These are phyloP conservation scores for Pholiota conissans DNA, from an alignment of 768 basidiomycete genomes.

Conservation along the genomic window DNA sequence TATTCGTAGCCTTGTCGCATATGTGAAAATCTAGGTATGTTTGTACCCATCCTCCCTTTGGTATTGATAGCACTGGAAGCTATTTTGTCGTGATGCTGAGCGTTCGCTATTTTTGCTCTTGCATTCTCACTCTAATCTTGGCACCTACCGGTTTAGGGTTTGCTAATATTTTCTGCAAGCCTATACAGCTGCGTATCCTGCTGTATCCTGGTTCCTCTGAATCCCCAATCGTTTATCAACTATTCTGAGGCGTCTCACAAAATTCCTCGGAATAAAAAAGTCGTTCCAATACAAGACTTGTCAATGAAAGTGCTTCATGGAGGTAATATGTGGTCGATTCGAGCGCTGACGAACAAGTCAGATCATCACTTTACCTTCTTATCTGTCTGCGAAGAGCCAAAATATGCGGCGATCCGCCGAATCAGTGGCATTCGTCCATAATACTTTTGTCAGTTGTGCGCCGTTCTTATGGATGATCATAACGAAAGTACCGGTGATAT, in stretches of 20 bases:
- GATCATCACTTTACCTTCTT: not conserved
- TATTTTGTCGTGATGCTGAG: not conserved
- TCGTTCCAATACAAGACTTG: too few species aligned
- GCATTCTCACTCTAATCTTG: not conserved
- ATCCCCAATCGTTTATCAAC: too few species aligned
- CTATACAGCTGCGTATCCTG: too few species aligned
- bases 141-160: too few species aligned
- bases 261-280: too few species aligned
- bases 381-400: not conserved
- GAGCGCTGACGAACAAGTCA: too few species aligned
- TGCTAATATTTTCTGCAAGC: too few species aligned
- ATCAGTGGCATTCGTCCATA: too few species aligned
- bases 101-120: not conserved
- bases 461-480: not conserved
- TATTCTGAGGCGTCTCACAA: too few species aligned
- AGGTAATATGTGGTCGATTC: too few species aligned
- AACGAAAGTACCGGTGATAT: not conserved
- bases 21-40: not conserved
- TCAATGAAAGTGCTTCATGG: too few species aligned
- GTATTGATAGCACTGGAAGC: not conserved
- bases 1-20: not conserved
- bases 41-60: not conserved
- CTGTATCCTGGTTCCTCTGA: too few species aligned
- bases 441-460: not conserved
- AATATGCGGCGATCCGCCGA: not conserved